Evolutionary conservation across 352 stramenopile genomes (phyloP).

Genomic region (Pythium aquatile): DNA sequence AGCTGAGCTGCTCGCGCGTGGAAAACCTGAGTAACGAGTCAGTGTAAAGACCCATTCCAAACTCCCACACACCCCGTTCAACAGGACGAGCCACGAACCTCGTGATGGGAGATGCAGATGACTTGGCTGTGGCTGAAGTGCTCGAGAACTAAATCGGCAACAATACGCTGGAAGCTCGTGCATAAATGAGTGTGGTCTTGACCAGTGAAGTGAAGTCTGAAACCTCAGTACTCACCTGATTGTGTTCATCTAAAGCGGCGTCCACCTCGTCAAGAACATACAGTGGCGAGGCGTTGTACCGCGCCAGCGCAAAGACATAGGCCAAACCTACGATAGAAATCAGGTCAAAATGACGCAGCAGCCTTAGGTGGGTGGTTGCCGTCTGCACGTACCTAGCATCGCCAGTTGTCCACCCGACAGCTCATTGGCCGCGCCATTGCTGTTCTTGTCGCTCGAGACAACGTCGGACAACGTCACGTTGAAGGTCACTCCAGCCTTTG

Average conservation of each 20-base stretch:
- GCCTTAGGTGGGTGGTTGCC: too few relatives aligned
- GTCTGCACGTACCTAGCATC: slow-evolving; percentile 30
- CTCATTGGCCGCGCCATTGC: slow-evolving; percentile 20
- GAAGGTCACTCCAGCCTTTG: slow-evolving; percentile 21
- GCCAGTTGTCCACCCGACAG: slow-evolving; percentile 43
- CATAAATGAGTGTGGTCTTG: neutral
- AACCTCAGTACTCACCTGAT: slow-evolving; percentile 27
- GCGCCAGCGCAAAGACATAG: slow-evolving; percentile 41
- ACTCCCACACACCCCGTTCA: too few relatives aligned
- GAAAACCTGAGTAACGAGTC: slow-evolving; percentile 16
- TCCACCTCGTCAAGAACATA: slow-evolving; percentile 49
- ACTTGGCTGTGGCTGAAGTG: slow-evolving; percentile 40
- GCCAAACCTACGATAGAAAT: slow-evolving; percentile 32
- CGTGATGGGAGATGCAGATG: slow-evolving; percentile 46
- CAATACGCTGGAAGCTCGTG: slow-evolving; percentile 19
- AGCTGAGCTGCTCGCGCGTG: slow-evolving; percentile 26
- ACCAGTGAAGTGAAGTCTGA: neutral
- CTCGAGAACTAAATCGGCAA: slow-evolving; percentile 28
- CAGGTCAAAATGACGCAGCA: too few relatives aligned
- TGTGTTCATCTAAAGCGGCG: slow-evolving; percentile 41
- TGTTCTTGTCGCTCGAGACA: neutral
- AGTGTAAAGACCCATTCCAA: neutral
- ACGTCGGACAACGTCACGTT: neutral
- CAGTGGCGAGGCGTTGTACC: slow-evolving; percentile 36
- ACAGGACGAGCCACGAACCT: slow-evolving; percentile 13